Evolutionary conservation across 108 stramenopile species (phyloP).

Genomic region (Pseudonitzschia multiseries): DNA sequence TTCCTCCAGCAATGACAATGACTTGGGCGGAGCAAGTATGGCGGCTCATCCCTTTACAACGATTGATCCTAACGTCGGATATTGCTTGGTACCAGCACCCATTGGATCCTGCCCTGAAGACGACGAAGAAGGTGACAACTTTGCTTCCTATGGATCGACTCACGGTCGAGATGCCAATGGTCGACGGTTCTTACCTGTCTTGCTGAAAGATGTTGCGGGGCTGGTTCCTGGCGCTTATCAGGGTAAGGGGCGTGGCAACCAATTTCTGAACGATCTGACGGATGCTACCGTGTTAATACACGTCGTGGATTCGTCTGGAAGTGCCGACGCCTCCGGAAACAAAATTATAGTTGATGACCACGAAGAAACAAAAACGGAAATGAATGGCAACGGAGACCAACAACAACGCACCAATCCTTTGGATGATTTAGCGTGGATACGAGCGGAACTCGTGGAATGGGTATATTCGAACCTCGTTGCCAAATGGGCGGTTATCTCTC

Average conservation of each 20-base stretch:
- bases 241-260: slow-evolving; percentile 83
- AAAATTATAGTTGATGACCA: slow-evolving; percentile 24
- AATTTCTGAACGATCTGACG: slow-evolving; percentile 87
- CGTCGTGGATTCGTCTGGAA: slow-evolving; percentile 76
- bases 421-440: slow-evolving; percentile 80
- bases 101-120: slow-evolving; percentile 74
- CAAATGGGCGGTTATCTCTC: slow-evolving; percentile 78
- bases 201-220: slow-evolving; percentile 90
- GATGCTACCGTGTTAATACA: slow-evolving; percentile 91
- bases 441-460: slow-evolving; percentile 85
- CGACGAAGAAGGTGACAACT: slow-evolving; percentile 14
- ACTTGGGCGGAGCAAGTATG: slow-evolving; percentile 80
- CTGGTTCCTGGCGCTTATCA: slow-evolving; percentile 91
- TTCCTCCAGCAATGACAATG: neutral
- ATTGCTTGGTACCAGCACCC: slow-evolving; percentile 73
- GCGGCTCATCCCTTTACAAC: slow-evolving; percentile 93
- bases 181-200: slow-evolving; percentile 73
- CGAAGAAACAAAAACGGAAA: slow-evolving; percentile 6
- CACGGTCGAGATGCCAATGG: slow-evolving; percentile 78
- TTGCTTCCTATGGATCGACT: slow-evolving; percentile 46
- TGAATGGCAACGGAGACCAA: neutral
- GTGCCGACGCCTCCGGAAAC: slow-evolving; percentile 76
- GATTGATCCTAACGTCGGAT: slow-evolving; percentile 91
- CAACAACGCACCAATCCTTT: slow-evolving; percentile 51
- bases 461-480: slow-evolving; percentile 73